Percentiles rank a stretch among this genome's conserved stretches.
Conservation (phyloP, 148 eudicot species). For the Nepenthes mirabilis region DNA sequence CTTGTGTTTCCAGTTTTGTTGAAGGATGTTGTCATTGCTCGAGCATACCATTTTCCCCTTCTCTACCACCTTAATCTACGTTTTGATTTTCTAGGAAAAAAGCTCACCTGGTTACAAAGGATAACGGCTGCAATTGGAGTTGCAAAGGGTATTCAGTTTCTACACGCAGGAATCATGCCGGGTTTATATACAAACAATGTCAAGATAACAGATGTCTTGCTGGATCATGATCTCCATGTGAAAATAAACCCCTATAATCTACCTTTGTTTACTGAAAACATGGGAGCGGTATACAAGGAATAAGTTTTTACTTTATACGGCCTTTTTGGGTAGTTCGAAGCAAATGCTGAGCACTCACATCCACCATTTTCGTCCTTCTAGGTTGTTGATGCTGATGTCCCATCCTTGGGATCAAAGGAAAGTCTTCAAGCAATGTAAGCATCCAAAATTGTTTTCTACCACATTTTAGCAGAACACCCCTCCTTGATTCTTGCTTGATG, state of each 20-base stretch:
- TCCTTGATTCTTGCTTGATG: too few species aligned
- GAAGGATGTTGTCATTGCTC: too few species aligned
- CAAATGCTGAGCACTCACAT: conserved; percentile 11
- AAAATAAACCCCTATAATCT: conserved; percentile 61
- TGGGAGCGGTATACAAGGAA: conserved; percentile 24
- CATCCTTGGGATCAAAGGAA: conserved; percentile 24
- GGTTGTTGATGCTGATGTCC: conserved; percentile 16
- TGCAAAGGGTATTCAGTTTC: conserved; percentile 80
- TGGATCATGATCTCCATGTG: conserved; percentile 61
- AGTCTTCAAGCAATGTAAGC: conserved; percentile 22
- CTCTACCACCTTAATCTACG: too few species aligned
- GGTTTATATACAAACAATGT: conserved; percentile 52
- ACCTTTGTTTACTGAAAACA: conserved; percentile 48
- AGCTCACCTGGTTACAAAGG: conserved; percentile 54
- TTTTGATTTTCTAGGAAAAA: conserved; percentile 22
- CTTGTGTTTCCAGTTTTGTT: neutral
- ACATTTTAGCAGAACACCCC: neutral
- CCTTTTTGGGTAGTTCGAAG: neutral
- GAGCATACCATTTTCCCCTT: neutral
- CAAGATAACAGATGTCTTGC: conserved; percentile 55
- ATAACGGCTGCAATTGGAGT: conserved; percentile 59
- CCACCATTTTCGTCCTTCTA: conserved; percentile 4
- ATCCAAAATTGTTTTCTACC: neutral
- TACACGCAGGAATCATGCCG: conserved; percentile 66
- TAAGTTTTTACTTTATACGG: neutral